These are phyloP conservation scores for Naganishia kalamii DNA, from an alignment of 768 basidiomycete genomes.

Conservation along the genomic window DNA sequence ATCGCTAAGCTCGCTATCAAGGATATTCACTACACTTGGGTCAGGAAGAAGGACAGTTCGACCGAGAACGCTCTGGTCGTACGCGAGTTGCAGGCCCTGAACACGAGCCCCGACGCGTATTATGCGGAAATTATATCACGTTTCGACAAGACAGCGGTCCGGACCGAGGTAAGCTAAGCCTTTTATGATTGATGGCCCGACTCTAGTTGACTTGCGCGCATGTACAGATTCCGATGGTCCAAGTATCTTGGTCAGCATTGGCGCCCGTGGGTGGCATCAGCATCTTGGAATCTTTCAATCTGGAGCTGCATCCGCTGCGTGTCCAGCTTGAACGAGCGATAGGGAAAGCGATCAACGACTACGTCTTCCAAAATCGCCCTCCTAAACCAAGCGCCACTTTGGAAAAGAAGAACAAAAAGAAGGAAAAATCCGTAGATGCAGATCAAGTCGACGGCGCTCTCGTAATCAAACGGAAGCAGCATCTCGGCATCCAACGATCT, in stretches of 20 bases:
- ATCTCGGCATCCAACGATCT: not conserved
- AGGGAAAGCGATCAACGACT: slow-evolving; percentile 75
- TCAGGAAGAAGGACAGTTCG: slow-evolving; percentile 80
- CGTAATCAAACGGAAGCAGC: not conserved
- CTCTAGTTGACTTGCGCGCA: too few relatives aligned
- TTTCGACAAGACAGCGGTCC: slow-evolving; percentile 64
- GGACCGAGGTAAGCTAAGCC: slow-evolving; percentile 37
- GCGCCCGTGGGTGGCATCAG: slow-evolving; percentile 89
- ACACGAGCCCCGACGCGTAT: slow-evolving; percentile 70
- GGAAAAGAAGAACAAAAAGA: slow-evolving; percentile 14
- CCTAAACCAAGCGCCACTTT: slow-evolving; percentile 39
- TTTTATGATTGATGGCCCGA: too few relatives aligned
- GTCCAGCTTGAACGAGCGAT: slow-evolving; percentile 78
- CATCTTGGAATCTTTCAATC: slow-evolving; percentile 73
- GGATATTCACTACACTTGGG: slow-evolving; percentile 71
- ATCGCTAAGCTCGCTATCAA: slow-evolving; percentile 80
- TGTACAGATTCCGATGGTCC: slow-evolving; percentile 56
- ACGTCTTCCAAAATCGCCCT: slow-evolving; percentile 59
- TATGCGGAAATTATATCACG: slow-evolving; percentile 86
- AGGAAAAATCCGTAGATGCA: slow-evolving; percentile 6
- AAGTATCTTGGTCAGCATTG: slow-evolving; percentile 73
- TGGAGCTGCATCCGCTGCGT: slow-evolving; percentile 76
- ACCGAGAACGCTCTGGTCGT: slow-evolving; percentile 69
- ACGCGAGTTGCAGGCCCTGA: slow-evolving; percentile 73
- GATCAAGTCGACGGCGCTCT: not conserved